These are phyloP conservation scores for Lactarius quietus DNA, from an alignment of 768 basidiomycete genomes.

Conservation along the genomic window DNA sequence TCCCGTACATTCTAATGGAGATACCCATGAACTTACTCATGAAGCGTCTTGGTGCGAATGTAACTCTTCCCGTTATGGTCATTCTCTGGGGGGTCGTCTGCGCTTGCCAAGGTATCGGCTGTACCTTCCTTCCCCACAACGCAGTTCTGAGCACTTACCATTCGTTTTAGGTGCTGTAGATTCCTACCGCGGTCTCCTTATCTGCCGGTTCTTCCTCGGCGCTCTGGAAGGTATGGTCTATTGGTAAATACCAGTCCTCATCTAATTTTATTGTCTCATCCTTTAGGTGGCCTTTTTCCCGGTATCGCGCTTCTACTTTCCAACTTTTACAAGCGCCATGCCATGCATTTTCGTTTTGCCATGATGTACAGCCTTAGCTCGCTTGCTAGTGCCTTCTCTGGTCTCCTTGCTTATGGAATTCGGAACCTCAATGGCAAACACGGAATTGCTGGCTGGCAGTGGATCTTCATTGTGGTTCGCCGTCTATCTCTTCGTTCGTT, in stretches of 20 bases:
- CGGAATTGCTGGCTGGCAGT: slow-evolving; percentile 56
- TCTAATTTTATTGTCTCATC: not conserved
- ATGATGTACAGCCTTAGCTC: slow-evolving; percentile 45
- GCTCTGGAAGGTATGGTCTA: slow-evolving; percentile 48
- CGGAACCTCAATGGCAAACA: slow-evolving; percentile 50
- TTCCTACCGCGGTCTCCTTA: slow-evolving; percentile 51
- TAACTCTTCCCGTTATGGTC: slow-evolving; percentile 57
- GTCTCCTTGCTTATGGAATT: slow-evolving; percentile 58
- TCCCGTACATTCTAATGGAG: slow-evolving; percentile 30
- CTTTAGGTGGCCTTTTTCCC: slow-evolving; percentile 43
- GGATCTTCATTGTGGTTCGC: slow-evolving; percentile 58
- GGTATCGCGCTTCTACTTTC: slow-evolving; percentile 30
- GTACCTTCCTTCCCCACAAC: not conserved
- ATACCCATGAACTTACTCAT: slow-evolving; percentile 30
- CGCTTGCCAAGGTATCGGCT: slow-evolving; percentile 50
- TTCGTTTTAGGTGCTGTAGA: slow-evolving; percentile 40
- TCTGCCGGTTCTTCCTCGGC: slow-evolving; percentile 48
- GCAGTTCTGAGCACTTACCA: not conserved
- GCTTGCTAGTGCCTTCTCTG: slow-evolving; percentile 57
- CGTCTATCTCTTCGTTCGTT: not conserved
- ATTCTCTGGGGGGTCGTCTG: slow-evolving; percentile 63
- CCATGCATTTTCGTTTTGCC: slow-evolving; percentile 34
- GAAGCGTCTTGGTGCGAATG: slow-evolving; percentile 51
- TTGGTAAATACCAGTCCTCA: not conserved
- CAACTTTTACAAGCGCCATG: slow-evolving; percentile 29